A percentile compares a stretch with the other conserved stretches of the same genome.
Conservation (phyloP, 148 eudicot genomes). For the Fagopyrum homotropicum region DNA sequence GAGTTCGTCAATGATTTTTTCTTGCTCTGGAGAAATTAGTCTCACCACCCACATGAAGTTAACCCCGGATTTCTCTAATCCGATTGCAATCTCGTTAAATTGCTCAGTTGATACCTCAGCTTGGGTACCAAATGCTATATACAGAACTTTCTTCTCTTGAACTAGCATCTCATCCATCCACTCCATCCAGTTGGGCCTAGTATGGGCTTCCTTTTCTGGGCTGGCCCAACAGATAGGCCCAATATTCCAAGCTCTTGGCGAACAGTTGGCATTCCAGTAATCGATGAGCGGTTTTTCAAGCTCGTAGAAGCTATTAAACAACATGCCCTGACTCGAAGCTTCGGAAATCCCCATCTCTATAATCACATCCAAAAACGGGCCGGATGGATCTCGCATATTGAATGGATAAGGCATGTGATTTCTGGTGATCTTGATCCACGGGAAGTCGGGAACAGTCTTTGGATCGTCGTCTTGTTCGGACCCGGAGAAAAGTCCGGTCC, state of each 20-base stretch:
- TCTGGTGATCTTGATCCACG: constrained; percentile 41
- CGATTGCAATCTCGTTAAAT: constrained; percentile 38
- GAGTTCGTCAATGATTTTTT: constrained; percentile 25
- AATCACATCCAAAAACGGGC: not conserved
- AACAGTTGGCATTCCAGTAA: constrained; percentile 15
- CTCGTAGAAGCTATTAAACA: constrained; percentile 50
- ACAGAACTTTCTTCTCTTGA: constrained; percentile 29
- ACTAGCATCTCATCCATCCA: constrained; percentile 50
- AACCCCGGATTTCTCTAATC: constrained; percentile 42
- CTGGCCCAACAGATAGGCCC: constrained; percentile 61
- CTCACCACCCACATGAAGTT: constrained; percentile 65
- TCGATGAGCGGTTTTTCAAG: constrained; percentile 42
- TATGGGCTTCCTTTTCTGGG: not conserved
- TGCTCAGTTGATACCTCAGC: constrained; percentile 44
- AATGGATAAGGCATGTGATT: constrained; percentile 35
- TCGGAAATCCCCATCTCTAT: not conserved
- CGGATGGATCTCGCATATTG: constrained; percentile 20
- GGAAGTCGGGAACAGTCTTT: constrained; percentile 32
- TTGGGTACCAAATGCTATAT: constrained; percentile 73
- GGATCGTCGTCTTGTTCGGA: constrained; percentile 32
- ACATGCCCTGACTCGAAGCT: constrained; percentile 32
- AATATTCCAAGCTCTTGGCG: constrained; percentile 38
- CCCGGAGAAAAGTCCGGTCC: not conserved
- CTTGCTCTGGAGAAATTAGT: constrained; percentile 20
- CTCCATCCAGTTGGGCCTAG: constrained; percentile 25